Evolutionary conservation across 2,329 filamentous ascomycete genomes (phyloP), one percentile per base, ranked within the genome.

Genomic region (Aaosphaeria arxii): DNA sequence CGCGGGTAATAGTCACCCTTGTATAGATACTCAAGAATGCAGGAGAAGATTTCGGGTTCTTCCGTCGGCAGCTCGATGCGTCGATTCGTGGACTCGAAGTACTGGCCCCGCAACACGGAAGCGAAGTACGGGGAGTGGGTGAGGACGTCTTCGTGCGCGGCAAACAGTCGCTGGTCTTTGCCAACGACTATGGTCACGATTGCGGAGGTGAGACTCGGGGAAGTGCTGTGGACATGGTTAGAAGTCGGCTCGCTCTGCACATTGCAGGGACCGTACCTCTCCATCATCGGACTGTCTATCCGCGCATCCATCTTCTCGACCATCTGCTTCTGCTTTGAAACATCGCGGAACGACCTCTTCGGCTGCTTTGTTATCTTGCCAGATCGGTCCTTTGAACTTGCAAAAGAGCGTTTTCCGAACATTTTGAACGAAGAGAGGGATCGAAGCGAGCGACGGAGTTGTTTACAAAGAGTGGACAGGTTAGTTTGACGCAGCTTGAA

Each of bases 1-100:
- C 90, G 88, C 48, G 91, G 91, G 73, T 88, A 94, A 77, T 95
- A 96, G 80, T 95, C 91, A 59, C 89, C 90, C 79, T 95, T 95
- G 86, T 96, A 96, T 59, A 96, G 84, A 72, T 91, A 96, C 78
- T 96, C 91, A 76, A 96, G 89, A 64, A 96, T 80, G 66, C 88
- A 91, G 70, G 90, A 95, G 74, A 96, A 89, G 71, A 95, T 83
- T 78, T 95, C 91, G 60, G 91, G 90, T 77, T 95, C 89, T 80
- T 84, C 83, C 60, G 82, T 79, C 82, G 87, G 78, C 78, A 88
- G 78, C 83, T 86, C 72, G 83, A 90, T 83, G 83, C 89, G 82
- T 77, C 88, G 85, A 80, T 84, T 76, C 74, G 74, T 72, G 56
- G 75, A 80, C 69, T 88, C 86, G 72, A 86, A 81, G 76, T 87